Evolutionary conservation across 805 yeast genomes (phyloP).

Genomic region (Candida ascalaphidarum): DNA sequence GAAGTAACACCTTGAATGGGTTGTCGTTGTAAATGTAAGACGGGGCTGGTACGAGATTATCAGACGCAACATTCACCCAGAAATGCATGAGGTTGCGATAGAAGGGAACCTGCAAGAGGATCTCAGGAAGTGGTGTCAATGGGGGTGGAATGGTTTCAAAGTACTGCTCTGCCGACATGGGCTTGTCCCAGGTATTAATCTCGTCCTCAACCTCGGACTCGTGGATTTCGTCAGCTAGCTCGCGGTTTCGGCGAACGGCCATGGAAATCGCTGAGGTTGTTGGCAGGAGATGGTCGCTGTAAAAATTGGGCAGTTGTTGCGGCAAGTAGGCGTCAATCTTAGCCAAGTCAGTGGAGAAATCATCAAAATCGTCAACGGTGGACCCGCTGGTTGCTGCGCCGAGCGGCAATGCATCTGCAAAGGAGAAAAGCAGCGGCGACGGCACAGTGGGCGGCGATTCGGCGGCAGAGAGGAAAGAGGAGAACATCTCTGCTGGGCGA

Average conservation of each 20-base stretch:
- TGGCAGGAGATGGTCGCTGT: constrained; percentile 4
- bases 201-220: not conserved
- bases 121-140: constrained; percentile 44
- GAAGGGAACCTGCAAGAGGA: constrained; percentile 48
- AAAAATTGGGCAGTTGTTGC: constrained; percentile 5
- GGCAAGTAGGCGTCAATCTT: constrained; percentile 20
- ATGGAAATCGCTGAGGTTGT: no score
- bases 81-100: constrained; percentile 57
- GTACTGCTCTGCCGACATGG: constrained; percentile 5
- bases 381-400: not conserved
- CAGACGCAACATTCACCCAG: constrained; percentile 53
- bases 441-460: no score
- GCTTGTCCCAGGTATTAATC: not conserved
- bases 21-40: constrained; percentile 43
- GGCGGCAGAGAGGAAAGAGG: no score
- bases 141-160: constrained; percentile 21
- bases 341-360: constrained; percentile 29
- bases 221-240: not conserved
- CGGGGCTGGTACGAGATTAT: constrained; percentile 59
- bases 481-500: constrained; percentile 19
- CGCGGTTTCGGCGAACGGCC: no score
- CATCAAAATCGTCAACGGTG: constrained; percentile 1
- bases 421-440: no score
- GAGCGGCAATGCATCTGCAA: no score
- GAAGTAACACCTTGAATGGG: constrained; percentile 59